Evolutionary conservation across 805 yeast species (phyloP), one percentile per base, ranked within the genome.

Genomic region (Scheffersomyces lignosus): DNA sequence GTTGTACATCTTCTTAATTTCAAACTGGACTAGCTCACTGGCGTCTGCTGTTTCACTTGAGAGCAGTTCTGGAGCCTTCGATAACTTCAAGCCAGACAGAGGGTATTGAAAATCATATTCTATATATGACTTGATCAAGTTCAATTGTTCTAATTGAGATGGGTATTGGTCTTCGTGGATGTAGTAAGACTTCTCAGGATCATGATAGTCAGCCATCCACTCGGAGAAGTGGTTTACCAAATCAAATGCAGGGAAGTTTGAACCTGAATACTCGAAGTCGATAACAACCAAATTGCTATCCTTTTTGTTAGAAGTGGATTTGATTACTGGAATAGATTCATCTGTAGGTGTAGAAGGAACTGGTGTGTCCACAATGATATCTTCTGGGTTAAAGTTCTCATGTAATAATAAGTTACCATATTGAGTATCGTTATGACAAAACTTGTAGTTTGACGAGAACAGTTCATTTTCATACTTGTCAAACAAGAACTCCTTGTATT

Each of bases 351-450:
- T 23, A 13, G 27, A 22, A 10, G 20, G 15, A 13, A 27, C 23
- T 8, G 37, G 20, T 15, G 45, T 16, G 12, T 31, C 45, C 15
- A 52, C 47, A 5, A 64, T 36, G 31, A 64, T 74, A 29, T 57
- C 70, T 27, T 70, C 56, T 3, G 77, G 70, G 15, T 86, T 81
- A 76, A 78, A 54, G 52, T 76, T 37, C 52, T 65, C 49, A 64
- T 75, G 60, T 55, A 91, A 77, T 38, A 93, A 69, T 44, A 93
- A 71, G 55, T 93, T 93, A 23, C 99, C 99, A 58, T 93, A 91
- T 60, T 93, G 99, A 1, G 98, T 85, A 61, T 91, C 99, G 55
- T 93, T 93, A 62, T 93, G 99, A 51, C 96, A 88, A 56, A 93
- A 93, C 10, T 78, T 88, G 43, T 86, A 69, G 36, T 73, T 68